A percentile compares a stretch with the other conserved stretches of the same genome.
Evolutionary conservation across 805 yeast genomes (phyloP).

Genomic region (Yarrowia sp.): DNA sequence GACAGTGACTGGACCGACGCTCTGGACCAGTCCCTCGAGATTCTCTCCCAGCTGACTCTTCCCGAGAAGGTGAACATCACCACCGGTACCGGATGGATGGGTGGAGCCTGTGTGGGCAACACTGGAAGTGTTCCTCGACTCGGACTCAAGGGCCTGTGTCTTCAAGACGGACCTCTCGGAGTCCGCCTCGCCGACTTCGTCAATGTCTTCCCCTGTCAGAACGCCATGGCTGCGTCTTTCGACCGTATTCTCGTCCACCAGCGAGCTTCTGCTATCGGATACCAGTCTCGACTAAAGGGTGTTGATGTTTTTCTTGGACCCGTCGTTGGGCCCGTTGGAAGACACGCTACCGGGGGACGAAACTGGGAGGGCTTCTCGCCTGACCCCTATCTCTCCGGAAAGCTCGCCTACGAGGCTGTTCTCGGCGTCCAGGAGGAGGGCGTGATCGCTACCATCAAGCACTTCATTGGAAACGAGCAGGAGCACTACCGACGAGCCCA

Average conservation of each 20-base stretch:
- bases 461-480: constrained; percentile 60
- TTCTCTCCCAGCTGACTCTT: constrained; percentile 57
- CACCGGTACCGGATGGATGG: constrained; percentile 62
- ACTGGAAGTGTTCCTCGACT: constrained; percentile 57
- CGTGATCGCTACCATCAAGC: constrained; percentile 56
- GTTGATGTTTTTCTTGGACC: constrained; percentile 59
- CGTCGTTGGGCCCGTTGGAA: constrained; percentile 58
- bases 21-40: constrained; percentile 51
- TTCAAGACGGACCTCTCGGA: constrained; percentile 65
- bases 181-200: constrained; percentile 54
- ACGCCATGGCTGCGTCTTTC: constrained; percentile 58
- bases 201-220: constrained; percentile 56
- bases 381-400: constrained; percentile 60
- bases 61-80: constrained; percentile 61
- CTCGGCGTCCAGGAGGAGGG: constrained; percentile 58
- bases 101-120: constrained; percentile 54
- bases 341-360: constrained; percentile 61
- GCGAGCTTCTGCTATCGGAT: constrained; percentile 57
- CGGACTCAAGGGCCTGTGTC: constrained; percentile 53
- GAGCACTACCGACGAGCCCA: constrained; percentile 56
- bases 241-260: constrained; percentile 51
- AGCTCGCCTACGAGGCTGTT: constrained; percentile 52
- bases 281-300: constrained; percentile 54
- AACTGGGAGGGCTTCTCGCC: constrained; percentile 64
- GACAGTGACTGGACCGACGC: constrained; percentile 52